phyloP scores from a whole-genome alignment of 345 rosid species.

The Eucalyptus decipiens region DNA sequence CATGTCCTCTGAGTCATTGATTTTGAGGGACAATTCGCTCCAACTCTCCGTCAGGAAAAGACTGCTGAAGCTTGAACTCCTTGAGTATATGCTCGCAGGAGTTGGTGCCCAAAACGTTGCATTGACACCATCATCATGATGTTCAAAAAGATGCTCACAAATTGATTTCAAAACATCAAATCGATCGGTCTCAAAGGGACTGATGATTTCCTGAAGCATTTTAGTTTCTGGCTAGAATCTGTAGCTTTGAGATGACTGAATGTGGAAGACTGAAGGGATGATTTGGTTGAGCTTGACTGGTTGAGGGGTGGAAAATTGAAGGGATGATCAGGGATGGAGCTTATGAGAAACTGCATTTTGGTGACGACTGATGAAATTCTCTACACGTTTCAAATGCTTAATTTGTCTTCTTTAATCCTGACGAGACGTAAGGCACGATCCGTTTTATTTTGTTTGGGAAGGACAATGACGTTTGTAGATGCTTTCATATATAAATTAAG shows the following conservation, averaged over 20 bases:
- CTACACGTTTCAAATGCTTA: neutral
- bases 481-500: neutral
- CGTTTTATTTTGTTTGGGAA: neutral
- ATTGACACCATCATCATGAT: neutral
- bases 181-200: neutral
- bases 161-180: neutral
- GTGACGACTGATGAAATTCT: neutral
- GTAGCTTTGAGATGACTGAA: neutral
- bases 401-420: neutral
- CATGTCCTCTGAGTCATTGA: slow-evolving; percentile 19
- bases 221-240: neutral
- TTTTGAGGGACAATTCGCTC: slow-evolving; percentile 14
- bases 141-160: neutral
- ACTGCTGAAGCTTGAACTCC: slow-evolving; percentile 17
- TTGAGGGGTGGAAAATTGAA: neutral
- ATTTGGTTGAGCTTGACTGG: neutral
- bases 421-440: neutral
- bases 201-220: neutral
- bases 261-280: neutral
- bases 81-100: neutral
- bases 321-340: neutral
- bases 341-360: neutral
- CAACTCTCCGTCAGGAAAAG: slow-evolving; percentile 14
- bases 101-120: neutral
- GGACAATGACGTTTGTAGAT: neutral